Evolutionary conservation across 345 rosid genomes (phyloP).

Genomic region (Moricandia arvensis): DNA sequence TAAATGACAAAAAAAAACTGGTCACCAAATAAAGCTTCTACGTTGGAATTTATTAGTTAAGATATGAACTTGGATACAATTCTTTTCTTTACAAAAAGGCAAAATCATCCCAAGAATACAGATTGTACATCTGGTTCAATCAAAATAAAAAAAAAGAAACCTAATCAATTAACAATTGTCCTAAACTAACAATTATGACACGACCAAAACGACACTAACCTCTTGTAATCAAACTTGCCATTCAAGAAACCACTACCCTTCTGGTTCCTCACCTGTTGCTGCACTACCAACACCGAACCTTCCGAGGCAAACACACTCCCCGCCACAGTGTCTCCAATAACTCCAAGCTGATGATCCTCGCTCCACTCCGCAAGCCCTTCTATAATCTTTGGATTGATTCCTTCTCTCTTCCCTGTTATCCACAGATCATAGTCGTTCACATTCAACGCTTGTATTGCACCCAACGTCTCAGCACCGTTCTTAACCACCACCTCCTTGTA

Average conservation of each 20-base stretch:
- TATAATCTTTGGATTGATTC: conserved; percentile 54
- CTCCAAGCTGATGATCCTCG: conserved; percentile 53
- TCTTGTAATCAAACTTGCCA: conserved; percentile 34
- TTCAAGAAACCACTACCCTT: conserved; percentile 36
- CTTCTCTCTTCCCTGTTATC: conserved; percentile 72
- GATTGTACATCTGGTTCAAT: conserved; percentile 10
- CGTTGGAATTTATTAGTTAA: neutral
- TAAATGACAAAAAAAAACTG: neutral
- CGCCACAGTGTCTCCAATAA: conserved; percentile 60
- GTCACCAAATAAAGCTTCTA: neutral
- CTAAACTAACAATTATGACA: conserved; percentile 10
- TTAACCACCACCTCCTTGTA: conserved; percentile 65
- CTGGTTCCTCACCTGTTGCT: conserved; percentile 56
- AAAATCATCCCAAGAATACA: conserved; percentile 17
- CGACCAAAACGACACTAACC: conserved; percentile 13
- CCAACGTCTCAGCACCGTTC: conserved; percentile 65
- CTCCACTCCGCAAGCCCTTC: conserved; percentile 67
- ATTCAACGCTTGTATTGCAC: conserved; percentile 59
- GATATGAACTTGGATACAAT: neutral
- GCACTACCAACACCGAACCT: conserved; percentile 69
- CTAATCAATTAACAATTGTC: neutral
- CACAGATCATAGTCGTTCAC: conserved; percentile 52
- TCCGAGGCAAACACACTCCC: conserved; percentile 47
- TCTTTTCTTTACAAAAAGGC: neutral
- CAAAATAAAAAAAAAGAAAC: neutral